Evolutionary conservation across 805 yeast genomes (phyloP).

Genomic region (Candida dendrica): DNA sequence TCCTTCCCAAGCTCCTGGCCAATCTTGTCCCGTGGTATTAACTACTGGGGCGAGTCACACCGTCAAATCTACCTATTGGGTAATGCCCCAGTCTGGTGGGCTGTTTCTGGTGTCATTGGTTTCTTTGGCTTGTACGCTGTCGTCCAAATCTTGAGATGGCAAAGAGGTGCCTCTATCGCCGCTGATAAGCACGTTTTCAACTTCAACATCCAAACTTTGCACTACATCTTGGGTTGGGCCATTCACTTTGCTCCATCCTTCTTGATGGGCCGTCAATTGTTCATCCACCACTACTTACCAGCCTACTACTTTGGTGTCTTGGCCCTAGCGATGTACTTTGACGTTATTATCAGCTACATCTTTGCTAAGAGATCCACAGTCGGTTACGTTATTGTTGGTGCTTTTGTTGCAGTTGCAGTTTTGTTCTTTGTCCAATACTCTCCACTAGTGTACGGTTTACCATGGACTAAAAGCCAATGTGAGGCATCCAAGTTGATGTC

Average conservation of each 20-base stretch:
- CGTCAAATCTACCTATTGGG: constrained; percentile 68
- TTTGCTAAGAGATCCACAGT: constrained; percentile 34
- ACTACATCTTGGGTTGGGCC: constrained; percentile 63
- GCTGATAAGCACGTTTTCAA: constrained; percentile 49
- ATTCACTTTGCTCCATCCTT: constrained; percentile 70
- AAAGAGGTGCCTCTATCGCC: constrained; percentile 45
- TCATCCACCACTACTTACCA: constrained; percentile 90
- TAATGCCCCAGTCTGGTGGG: constrained; percentile 78
- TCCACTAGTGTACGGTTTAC: constrained; percentile 69
- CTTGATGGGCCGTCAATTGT: constrained; percentile 88
- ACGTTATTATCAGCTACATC: constrained; percentile 39
- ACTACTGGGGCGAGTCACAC: constrained; percentile 62
- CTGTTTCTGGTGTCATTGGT: constrained; percentile 45
- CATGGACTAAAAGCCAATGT: constrained; percentile 74
- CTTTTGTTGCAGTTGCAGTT: constrained; percentile 42
- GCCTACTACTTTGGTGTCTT: constrained; percentile 83
- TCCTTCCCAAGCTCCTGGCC: constrained; percentile 75
- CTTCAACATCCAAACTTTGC: constrained; percentile 56
- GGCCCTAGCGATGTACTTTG: constrained; percentile 64
- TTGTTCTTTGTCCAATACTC: constrained; percentile 55
- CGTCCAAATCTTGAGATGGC: constrained; percentile 53
- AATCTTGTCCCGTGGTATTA: constrained; percentile 65
- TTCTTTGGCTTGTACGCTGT: constrained; percentile 40
- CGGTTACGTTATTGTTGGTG: constrained; percentile 37
- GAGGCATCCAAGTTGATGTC: constrained; percentile 46